phyloP scores from a whole-genome alignment of 768 basidiomycete genomes.

The Suillus ampliporus region DNA sequence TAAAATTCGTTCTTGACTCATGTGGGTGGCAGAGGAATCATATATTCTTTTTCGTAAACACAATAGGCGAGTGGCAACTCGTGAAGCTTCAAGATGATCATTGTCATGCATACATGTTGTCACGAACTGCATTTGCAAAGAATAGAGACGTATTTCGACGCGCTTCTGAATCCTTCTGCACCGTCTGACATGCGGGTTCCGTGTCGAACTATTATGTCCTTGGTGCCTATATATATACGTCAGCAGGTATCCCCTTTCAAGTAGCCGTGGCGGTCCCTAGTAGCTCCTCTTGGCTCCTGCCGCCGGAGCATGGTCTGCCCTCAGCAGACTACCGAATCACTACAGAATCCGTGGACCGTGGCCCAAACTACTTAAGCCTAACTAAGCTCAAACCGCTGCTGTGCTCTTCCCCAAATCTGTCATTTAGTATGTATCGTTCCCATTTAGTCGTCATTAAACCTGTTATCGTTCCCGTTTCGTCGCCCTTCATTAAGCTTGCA shows the following conservation, averaged over 20 bases:
- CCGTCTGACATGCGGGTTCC: no score
- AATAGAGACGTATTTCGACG: background rate
- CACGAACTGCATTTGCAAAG: background rate
- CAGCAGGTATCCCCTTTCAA: background rate
- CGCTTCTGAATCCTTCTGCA: background rate
- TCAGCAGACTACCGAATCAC: background rate
- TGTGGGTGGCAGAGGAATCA: background rate
- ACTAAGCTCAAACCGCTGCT: background rate
- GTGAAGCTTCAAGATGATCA: background rate
- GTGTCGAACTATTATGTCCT: no score
- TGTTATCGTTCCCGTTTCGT: background rate
- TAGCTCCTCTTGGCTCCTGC: no score
- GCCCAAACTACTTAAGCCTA: no score
- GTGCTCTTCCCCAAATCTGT: background rate
- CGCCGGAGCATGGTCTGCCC: background rate
- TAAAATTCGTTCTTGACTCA: background rate
- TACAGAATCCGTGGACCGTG: background rate
- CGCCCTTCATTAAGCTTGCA: background rate
- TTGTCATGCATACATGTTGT: background rate
- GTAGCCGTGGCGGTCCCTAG: no score
- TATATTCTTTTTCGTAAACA: background rate
- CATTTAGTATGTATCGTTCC: no score
- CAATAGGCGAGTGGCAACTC: background rate
- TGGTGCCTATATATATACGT: background rate
- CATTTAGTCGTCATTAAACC: background rate